Evolutionary conservation across 2,329 filamentous ascomycete genomes (phyloP).

Genomic region (Dactylellina parvicollis): DNA sequence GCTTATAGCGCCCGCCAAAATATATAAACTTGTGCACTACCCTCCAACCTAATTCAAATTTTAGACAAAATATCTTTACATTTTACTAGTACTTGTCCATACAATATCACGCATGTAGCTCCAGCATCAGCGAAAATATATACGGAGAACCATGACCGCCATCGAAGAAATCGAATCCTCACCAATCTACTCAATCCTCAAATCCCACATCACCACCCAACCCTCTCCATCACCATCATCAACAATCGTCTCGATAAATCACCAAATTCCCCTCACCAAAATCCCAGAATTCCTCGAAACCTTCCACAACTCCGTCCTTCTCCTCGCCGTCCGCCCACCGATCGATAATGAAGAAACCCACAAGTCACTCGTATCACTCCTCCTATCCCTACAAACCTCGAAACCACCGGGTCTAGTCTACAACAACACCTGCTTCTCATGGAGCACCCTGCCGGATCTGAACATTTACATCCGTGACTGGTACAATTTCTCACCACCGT

Average conservation of each 20-base stretch:
- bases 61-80: too few relatives aligned
- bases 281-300: too few relatives aligned
- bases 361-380: not conserved
- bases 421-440: slow-evolving; percentile 9
- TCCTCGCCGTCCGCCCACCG: not conserved
- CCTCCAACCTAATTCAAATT: too few relatives aligned
- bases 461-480: slow-evolving; percentile 12
- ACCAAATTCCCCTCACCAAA: not conserved
- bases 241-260: not conserved
- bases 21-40: too few relatives aligned
- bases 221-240: not conserved
- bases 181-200: not conserved
- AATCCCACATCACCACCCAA: not conserved
- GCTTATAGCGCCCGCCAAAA: too few relatives aligned
- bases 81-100: too few relatives aligned
- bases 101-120: too few relatives aligned
- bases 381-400: slow-evolving; percentile 1
- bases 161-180: not conserved
- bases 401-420: not conserved
- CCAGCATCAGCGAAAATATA: too few relatives aligned
- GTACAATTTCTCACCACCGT: slow-evolving; percentile 35
- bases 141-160: too few relatives aligned
- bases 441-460: slow-evolving; percentile 19
- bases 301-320: slow-evolving; percentile 9
- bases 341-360: not conserved